These are phyloP conservation scores for Marasmius oreades DNA, from an alignment of 1,284 basidiomycete genomes.

Conservation along the genomic window DNA sequence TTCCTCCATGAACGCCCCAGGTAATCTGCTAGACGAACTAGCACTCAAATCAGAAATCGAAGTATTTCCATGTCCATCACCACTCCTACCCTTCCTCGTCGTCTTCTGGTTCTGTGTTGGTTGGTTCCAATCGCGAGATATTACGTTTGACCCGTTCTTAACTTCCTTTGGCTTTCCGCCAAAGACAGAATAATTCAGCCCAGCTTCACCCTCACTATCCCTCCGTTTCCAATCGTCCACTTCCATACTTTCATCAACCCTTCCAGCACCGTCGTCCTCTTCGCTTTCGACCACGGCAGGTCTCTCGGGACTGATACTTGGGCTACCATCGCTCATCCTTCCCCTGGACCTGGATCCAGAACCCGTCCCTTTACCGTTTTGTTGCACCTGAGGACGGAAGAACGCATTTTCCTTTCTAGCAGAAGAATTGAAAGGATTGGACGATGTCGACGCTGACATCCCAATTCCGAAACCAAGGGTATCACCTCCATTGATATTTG, in stretches of 20 bases:
- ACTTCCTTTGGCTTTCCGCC: not conserved
- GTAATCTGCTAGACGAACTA: slow-evolving; percentile 24
- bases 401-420: not conserved
- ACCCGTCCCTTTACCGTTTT: not conserved
- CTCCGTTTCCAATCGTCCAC: slow-evolving; percentile 4
- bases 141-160: not conserved
- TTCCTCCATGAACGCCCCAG: slow-evolving; percentile 35
- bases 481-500: no score
- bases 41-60: slow-evolving; percentile 14
- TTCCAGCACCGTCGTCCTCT: not conserved
- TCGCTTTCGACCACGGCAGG: not conserved
- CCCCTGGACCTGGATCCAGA: not conserved
- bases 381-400: not conserved
- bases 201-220: not conserved
- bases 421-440: not conserved
- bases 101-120: slow-evolving; percentile 5
- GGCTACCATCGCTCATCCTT: not conserved
- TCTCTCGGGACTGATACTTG: slow-evolving; percentile 1
- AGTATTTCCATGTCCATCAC: slow-evolving; percentile 11
- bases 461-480: not conserved
- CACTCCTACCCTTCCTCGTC: slow-evolving; percentile 11
- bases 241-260: not conserved
- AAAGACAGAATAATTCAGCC: slow-evolving; percentile 1
- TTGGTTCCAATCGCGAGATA: not conserved
- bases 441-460: not conserved